phyloP scores from a whole-genome alignment of 2,329 filamentous ascomycete species.

The Penicillium sumatraense region DNA sequence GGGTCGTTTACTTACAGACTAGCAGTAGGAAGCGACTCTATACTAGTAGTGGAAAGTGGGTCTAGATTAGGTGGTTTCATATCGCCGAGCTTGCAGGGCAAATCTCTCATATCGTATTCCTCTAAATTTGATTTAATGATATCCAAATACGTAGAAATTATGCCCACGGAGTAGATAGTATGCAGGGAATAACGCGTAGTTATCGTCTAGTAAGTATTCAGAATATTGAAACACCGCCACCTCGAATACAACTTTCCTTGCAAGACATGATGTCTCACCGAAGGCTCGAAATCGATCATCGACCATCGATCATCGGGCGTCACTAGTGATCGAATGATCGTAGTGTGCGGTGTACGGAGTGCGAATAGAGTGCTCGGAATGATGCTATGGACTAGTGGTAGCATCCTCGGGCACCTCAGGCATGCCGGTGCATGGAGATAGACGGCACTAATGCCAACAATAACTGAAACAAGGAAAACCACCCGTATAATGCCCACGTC shows the following conservation, averaged over 20 bases:
- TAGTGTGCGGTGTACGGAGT: neutral
- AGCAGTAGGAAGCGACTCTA: neutral
- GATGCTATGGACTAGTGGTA: neutral
- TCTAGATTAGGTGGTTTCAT: neutral
- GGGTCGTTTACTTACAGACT: neutral
- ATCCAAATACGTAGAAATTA: too few relatives aligned
- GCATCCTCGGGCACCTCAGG: neutral
- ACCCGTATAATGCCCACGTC: slow-evolving; percentile 1
- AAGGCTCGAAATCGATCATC: neutral
- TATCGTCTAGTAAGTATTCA: neutral
- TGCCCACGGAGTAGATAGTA: too few relatives aligned
- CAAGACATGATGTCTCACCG: neutral
- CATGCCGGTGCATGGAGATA: neutral
- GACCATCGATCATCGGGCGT: neutral
- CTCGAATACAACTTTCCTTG: slow-evolving; percentile 11
- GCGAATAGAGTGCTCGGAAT: neutral
- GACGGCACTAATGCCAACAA: neutral
- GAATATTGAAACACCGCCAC: neutral
- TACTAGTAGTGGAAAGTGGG: neutral
- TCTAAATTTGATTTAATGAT: too few relatives aligned
- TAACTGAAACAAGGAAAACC: slow-evolving; percentile 1
- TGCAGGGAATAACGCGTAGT: too few relatives aligned
- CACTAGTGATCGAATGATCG: slow-evolving; percentile 1
- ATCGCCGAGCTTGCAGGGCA: neutral
- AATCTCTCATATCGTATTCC: neutral